A percentile compares a stretch with the other conserved stretches of the same genome.
These are phyloP conservation scores for Ochromonas danica DNA, from an alignment of 108 stramenopile genomes.

Conservation along the genomic window DNA sequence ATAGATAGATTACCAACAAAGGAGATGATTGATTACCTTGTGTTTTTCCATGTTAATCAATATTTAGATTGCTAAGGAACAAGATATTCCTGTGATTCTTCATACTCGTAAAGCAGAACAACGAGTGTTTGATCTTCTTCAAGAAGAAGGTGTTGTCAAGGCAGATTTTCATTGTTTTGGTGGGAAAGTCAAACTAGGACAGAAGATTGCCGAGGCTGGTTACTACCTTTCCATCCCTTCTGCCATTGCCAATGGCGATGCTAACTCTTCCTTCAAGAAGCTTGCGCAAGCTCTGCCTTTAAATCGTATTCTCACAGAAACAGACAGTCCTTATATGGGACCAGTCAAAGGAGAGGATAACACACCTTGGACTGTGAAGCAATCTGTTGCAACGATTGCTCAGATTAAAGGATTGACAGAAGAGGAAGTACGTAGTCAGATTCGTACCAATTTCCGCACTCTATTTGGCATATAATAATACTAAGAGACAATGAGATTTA, in stretches of 20 bases:
- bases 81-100: constrained; percentile 44
- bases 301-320: constrained; percentile 46
- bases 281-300: constrained; percentile 32
- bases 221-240: constrained; percentile 44
- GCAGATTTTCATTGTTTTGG: constrained; percentile 47
- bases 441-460: constrained; percentile 22
- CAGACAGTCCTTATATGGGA: constrained; percentile 50
- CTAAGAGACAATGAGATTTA: too few species aligned
- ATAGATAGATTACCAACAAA: neutral
- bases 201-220: constrained; percentile 43
- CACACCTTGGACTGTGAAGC: constrained; percentile 38
- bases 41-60: neutral
- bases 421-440: neutral
- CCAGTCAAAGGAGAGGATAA: constrained; percentile 43
- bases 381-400: constrained; percentile 34
- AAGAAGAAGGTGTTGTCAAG: constrained; percentile 31
- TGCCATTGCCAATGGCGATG: constrained; percentile 11
- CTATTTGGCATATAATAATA: constrained; percentile 12
- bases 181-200: constrained; percentile 41
- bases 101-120: constrained; percentile 45
- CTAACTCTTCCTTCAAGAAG: neutral
- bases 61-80: neutral
- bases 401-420: constrained; percentile 1
- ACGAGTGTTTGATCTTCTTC: constrained; percentile 40
- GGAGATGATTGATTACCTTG: neutral